phyloP scores from a whole-genome alignment of 2,329 filamentous ascomycete species.

The Apiospora saccharicola region DNA sequence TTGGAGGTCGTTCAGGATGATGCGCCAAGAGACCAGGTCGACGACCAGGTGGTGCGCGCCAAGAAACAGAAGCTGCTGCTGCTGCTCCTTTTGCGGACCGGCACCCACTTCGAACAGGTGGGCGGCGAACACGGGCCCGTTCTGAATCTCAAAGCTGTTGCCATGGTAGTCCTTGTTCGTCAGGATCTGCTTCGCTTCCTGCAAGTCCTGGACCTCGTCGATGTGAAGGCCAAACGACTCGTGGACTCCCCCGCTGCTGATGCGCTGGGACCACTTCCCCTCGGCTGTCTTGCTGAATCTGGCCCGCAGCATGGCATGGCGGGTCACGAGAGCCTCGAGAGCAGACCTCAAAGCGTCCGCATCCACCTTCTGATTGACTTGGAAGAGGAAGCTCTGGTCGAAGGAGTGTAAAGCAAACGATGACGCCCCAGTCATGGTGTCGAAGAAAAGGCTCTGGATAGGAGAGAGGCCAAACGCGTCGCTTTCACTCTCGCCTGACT shows the following conservation, averaged over 20 bases:
- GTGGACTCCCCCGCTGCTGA: conserved; percentile 29
- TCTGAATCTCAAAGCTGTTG: conserved; percentile 54
- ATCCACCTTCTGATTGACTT: conserved; percentile 49
- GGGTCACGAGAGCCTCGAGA: conserved; percentile 54
- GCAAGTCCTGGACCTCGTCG: conserved; percentile 35
- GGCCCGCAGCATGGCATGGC: conserved; percentile 60
- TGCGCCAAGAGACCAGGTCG: conserved; percentile 58
- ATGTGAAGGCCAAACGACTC: too few species aligned
- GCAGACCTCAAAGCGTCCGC: conserved; percentile 56
- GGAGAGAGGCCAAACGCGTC: conserved; percentile 57
- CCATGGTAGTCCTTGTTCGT: conserved; percentile 43
- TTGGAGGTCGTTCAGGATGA: conserved; percentile 58
- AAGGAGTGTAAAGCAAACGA: conserved; percentile 49
- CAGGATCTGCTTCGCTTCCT: conserved; percentile 37
- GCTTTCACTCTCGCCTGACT: background rate
- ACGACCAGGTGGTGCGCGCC: conserved; percentile 60
- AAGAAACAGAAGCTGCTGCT: conserved; percentile 54
- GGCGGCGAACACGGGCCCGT: conserved; percentile 58
- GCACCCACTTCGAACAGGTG: conserved; percentile 51
- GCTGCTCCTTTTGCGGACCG: conserved; percentile 45
- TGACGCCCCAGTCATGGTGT: conserved; percentile 51
- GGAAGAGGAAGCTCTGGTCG: conserved; percentile 58
- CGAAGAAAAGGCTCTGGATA: conserved; percentile 62
- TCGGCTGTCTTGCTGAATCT: conserved; percentile 48
- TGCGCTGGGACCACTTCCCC: conserved; percentile 56